Conservation (phyloP, 345 rosid genomes). For the Eucalyptus cloeziana region DNA sequence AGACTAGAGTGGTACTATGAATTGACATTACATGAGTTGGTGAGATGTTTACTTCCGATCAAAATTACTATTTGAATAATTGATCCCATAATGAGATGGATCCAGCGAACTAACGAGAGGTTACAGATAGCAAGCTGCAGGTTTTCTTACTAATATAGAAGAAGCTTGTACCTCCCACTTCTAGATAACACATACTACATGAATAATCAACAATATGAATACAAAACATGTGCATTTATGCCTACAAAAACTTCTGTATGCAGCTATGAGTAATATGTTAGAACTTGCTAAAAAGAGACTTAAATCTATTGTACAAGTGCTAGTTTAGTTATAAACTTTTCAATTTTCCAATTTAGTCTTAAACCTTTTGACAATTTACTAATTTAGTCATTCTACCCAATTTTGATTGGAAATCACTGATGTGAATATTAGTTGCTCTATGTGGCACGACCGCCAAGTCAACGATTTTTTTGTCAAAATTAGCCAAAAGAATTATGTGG, state of each 20-base stretch:
- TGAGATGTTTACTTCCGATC: neutral
- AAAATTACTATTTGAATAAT: neutral
- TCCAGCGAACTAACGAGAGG: neutral
- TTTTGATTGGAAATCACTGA: neutral
- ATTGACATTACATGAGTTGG: neutral
- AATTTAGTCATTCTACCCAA: neutral
- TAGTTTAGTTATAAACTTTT: neutral
- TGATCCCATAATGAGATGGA: neutral
- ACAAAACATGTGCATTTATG: neutral
- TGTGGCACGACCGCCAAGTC: fast-evolving
- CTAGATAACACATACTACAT: neutral
- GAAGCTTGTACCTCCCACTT: neutral
- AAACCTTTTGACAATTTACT: neutral
- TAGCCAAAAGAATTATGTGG: neutral
- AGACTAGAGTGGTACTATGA: neutral
- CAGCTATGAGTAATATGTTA: neutral
- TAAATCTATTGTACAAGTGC: neutral
- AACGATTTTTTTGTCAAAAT: neutral
- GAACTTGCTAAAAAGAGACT: neutral
- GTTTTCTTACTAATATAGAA: neutral
- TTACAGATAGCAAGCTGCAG: neutral
- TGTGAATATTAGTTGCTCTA: fast-evolving
- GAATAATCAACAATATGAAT: neutral
- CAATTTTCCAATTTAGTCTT: neutral
- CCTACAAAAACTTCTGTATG: neutral